phyloP scores from a whole-genome alignment of 257 asterid species.

The Anisodus tanguticus region DNA sequence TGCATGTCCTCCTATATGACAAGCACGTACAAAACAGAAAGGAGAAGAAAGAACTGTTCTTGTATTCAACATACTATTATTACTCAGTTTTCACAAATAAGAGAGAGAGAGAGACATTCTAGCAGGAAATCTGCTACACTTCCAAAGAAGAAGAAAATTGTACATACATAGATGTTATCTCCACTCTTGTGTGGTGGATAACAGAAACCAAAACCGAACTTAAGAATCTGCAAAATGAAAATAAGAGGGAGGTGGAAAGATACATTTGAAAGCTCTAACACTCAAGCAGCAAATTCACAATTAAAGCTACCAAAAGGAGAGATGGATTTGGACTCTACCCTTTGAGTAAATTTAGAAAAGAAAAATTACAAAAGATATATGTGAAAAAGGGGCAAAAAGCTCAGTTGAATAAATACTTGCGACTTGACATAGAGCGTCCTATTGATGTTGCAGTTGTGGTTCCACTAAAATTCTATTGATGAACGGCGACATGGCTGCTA shows the following conservation, averaged over 20 bases:
- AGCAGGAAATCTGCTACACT: constrained; percentile 25
- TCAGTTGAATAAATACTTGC: constrained; percentile 27
- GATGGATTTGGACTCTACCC: constrained; percentile 54
- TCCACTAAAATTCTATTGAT: constrained; percentile 58
- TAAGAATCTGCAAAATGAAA: constrained; percentile 23
- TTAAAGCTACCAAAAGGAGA: constrained; percentile 53
- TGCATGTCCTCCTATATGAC: not conserved
- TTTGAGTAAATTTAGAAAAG: constrained; percentile 29
- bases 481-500: constrained; percentile 86
- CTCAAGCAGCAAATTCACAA: constrained; percentile 31
- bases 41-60: not conserved
- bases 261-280: constrained; percentile 32
- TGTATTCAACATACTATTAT: constrained; percentile 22
- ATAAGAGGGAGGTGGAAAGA: not conserved
- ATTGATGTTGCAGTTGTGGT: constrained; percentile 54
- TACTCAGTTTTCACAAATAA: not conserved
- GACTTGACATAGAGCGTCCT: constrained; percentile 35
- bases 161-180: constrained; percentile 15
- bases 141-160: not conserved
- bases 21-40: not conserved
- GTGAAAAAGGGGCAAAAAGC: constrained; percentile 20
- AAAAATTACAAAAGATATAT: constrained; percentile 39
- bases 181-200: constrained; percentile 27
- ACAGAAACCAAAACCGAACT: constrained; percentile 20
- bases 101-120: not conserved